Base-by-base conservation (phyloP, 352 stramenopile genomes). In the Globisporangium viniferum region DNA sequence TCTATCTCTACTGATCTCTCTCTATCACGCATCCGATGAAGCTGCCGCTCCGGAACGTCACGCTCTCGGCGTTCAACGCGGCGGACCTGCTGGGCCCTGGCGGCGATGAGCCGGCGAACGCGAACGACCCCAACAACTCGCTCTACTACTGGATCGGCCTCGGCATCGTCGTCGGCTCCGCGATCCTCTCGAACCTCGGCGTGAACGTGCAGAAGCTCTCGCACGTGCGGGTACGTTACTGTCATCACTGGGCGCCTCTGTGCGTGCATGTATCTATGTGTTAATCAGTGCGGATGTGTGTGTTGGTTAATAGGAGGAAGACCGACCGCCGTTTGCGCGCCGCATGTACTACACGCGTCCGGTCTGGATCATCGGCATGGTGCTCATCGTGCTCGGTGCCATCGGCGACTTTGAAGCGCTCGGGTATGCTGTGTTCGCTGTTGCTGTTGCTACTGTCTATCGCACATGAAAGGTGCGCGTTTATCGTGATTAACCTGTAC, bases 171-270 rank as follows among this genome's bases (percentile, higher is more conserved):
- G 86, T 94, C 41, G 75, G 70, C 64, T 93, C 87, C 20, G 87
- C 87, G n/a, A 80, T 95, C 64, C 78, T 93, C 51, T 93, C 85
- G 27, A 95, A 95, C 66, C 73, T 95, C 7, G 87, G 87, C 54
- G 87, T 95, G 27, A 95, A 95, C 71, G 84, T 95, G 36, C 87
- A 95, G 67, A 95, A 95, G 59, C 82, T 92, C 71, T 95, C 87
- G 14, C 87, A 95, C 68, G 84, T 92, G 48, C 81, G 81, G 63
- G 85, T 93, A 86, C 61, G 82, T 73, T 12, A 6, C 7, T 3
- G 10, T 35, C 2, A 20, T 18, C 29, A 9, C 15, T 49, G 24
- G 27, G 20, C 15, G 5, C 18, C 15, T 31, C 8, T 59, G 41
- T 59, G 53, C 15, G 14, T 24, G 18, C 6, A 9, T 44, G 5